A percentile compares a stretch with the other conserved stretches of the same genome.
phyloP scores from a whole-genome alignment of 768 basidiomycete species.

The Rhodosporidiobolus sp. region DNA sequence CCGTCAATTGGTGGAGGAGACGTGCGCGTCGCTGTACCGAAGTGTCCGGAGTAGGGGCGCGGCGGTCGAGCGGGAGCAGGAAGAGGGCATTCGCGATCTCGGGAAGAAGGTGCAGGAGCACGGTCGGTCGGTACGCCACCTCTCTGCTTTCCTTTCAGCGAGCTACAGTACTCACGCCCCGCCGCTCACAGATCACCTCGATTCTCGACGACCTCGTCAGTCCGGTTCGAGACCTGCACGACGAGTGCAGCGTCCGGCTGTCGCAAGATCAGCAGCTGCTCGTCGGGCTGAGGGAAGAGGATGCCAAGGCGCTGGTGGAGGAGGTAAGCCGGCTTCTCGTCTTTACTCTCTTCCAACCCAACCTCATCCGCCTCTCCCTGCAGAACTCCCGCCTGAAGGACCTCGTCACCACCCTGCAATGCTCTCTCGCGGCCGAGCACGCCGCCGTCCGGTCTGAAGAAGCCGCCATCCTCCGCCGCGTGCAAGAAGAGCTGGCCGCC shows the following conservation, averaged over 20 bases:
- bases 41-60: neutral
- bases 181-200: neutral
- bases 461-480: neutral
- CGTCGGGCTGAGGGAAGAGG: neutral
- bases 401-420: neutral
- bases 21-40: neutral
- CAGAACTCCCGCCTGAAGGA: slow-evolving; percentile 11
- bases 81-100: neutral
- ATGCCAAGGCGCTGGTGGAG: neutral
- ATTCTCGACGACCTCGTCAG: neutral
- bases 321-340: neutral
- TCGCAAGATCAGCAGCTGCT: neutral
- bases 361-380: neutral
- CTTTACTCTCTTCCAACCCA: rapidly evolving
- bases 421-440: neutral
- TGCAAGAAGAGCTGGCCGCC: neutral
- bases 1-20: slow-evolving; percentile 20
- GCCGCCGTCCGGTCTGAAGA: neutral
- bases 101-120: neutral
- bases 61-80: neutral
- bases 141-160: neutral
- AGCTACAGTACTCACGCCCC: neutral
- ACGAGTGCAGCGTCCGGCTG: neutral
- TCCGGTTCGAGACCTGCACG: neutral
- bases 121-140: neutral